Base-by-base conservation (phyloP, 2,329 filamentous ascomycete genomes). In the Paraphoma chrysanthemicola region DNA sequence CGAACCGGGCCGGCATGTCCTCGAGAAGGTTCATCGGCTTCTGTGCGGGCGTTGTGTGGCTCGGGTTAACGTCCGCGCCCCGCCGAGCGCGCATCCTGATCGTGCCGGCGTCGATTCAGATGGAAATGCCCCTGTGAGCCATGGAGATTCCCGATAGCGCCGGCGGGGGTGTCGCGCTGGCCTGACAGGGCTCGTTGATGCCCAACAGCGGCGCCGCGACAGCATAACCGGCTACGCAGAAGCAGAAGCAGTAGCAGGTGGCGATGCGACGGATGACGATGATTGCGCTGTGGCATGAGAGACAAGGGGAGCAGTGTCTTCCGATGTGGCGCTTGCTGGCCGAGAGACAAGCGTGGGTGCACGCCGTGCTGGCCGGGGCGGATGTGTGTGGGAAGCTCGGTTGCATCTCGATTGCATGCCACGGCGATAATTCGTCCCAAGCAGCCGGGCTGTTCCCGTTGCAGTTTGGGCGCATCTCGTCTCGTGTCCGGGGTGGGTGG, bases 351-450 rank as follows among this genome's bases (percentile, higher is more conserved):
- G 56, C 59, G 60, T 63, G 60, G 63, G 48, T 48, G 50, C 33
- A 42, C 11, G 54, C 53, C 57, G 48, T 48, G 50, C 29, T 33
- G 12, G 54, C 53, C 57, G 54, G 57, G 60, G 54, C 48, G 48
- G 59, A 52, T 59, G 62, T 56, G 60, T 56, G 56, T 56, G 54
- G 57, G 58, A 41, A 53, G 53, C 57, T 62, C 59, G 66, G 66
- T 60, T 62, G 62, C 64, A 68, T 69, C 65, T 67, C 66, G 66
- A 69, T 69, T 59, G 62, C 57, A 59, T 51, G 49, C 53, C 48
- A 51, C 59, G 47, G 53, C 57, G 59, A 59, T 67, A 61, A 66
- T 64, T 68, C 55, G 62, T 56, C 51, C 62, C 60, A 55, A n/a
- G 30, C 23, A 30, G 51, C 53, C 59, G 63, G 63, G 60, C 63